Evolutionary conservation across 73 alveolate genomes (phyloP), one percentile per base, ranked within the genome.

Genomic region (Tetrahymena borealis): DNA sequence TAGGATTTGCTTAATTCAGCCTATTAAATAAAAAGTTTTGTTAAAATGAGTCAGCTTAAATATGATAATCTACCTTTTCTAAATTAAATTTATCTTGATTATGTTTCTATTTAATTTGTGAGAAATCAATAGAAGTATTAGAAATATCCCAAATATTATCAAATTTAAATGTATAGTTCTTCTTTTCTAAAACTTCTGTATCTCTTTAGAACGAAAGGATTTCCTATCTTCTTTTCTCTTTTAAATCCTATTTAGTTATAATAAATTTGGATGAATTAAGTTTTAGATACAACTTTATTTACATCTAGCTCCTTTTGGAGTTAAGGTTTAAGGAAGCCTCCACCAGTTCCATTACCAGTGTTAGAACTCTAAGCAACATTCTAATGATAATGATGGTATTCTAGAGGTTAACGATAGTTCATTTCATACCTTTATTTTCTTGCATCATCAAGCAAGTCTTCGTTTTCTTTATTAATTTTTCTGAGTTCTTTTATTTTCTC

Each of bases 61-160:
- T 39, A 39, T 9, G 43, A 9, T 9, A 39, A 39, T 9, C 7
- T 60, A 60, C 85, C 31, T 60, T 60, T 60, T 60, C 85, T 0
- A 60, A 28, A n/a, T 15, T 18, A 5, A 24, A 18, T 6, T 28
- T 60, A 60, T 60, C 85, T 28, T 60, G 28, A 20, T 28, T 60
- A 24, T 18, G 35, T n/a, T 60, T 60, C 20, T 20, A 24, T 37
- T 38, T 39, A 78, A 36, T n/a, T 41, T 93, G 78, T 11, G 93
- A 78, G 32, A 60, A 93, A 33, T 93, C 91, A 11, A 93, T 92
- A 8, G 95, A 93, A 38, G 93, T 90, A 35, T 93, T 93, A 4
- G 90, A 93, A 15, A 38, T 42, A 40, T 93, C 95, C 95, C 95
- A 93, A 31, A 93, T 92, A 93, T 93, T 93, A 31, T 93, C 95